These are phyloP conservation scores for Coemansia guatemalensis DNA, from an alignment of 192 early-diverging fungal genomes.

Conservation along the genomic window DNA sequence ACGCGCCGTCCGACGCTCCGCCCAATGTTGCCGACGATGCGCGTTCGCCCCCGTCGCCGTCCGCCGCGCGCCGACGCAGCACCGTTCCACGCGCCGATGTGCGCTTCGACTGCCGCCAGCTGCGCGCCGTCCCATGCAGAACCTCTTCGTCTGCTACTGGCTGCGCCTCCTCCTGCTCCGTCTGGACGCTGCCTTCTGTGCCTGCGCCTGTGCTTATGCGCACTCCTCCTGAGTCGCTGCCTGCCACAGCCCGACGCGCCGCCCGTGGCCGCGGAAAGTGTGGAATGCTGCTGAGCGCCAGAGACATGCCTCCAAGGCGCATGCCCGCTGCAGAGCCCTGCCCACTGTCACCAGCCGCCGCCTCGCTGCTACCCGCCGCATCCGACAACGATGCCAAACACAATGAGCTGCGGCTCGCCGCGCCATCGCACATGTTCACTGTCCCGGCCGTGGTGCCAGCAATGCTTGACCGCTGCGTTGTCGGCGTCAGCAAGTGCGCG, in stretches of 20 bases:
- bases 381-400: conserved; percentile 2
- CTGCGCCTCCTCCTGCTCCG: neutral
- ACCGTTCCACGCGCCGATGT: neutral
- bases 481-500: conserved; percentile 6
- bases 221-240: neutral
- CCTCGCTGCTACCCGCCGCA: neutral
- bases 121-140: neutral
- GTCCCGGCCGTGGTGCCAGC: conserved; percentile 5
- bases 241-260: neutral
- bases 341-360: neutral
- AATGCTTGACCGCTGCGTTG: conserved; percentile 10
- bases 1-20: conserved; percentile 1
- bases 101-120: neutral
- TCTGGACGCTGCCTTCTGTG: neutral
- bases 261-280: conserved; percentile 13
- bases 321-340: neutral
- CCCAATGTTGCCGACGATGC: conserved; percentile 1
- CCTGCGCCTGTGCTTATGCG: neutral
- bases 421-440: neutral
- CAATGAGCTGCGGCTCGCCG: conserved; percentile 10
- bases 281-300: conserved; percentile 19
- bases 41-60: neutral
- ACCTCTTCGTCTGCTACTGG: neutral
- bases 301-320: neutral
- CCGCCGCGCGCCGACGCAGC: conserved; percentile 10